A percentile compares a stretch with the other conserved stretches of the same genome.
phyloP scores from a whole-genome alignment of 805 yeast species.

The Metschnikowia dekortorum region DNA sequence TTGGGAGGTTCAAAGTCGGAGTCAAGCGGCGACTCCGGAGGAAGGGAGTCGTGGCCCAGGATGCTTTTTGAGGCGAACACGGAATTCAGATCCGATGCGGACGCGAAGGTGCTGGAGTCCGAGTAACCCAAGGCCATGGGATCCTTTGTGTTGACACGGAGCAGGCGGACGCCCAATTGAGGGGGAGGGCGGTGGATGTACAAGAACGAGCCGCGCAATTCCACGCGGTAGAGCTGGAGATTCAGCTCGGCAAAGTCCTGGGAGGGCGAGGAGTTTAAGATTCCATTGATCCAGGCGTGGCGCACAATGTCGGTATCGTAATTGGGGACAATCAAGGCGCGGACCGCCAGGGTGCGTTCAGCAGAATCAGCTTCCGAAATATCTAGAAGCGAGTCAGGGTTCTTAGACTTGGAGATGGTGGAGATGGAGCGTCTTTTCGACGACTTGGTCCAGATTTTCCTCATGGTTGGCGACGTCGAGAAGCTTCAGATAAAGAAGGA shows the following conservation, averaged over 20 bases:
- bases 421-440: conserved; percentile 15
- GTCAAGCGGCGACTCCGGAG: not conserved
- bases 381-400: conserved; percentile 2
- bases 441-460: conserved; percentile 18
- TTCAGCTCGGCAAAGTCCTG: conserved; percentile 22
- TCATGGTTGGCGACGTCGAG: conserved; percentile 6
- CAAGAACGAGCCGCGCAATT: conserved; percentile 61
- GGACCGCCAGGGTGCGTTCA: conserved; percentile 11
- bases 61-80: not conserved
- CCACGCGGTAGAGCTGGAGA: conserved; percentile 17
- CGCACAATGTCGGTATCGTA: conserved; percentile 30
- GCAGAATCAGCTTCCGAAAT: conserved; percentile 4
- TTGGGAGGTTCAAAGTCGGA: not conserved
- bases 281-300: conserved; percentile 37
- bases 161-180: conserved; percentile 16
- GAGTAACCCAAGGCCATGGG: not conserved
- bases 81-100: not conserved
- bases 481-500: too few species aligned
- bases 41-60: not conserved
- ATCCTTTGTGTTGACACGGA: conserved; percentile 7
- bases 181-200: conserved; percentile 41
- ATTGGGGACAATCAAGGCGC: conserved; percentile 23
- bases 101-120: not conserved
- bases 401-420: conserved; percentile 4
- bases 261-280: conserved; percentile 29